Percentiles rank a stretch among this genome's conserved stretches.
phyloP scores from a whole-genome alignment of 1,139 yeast genomes.

The Meyerozyma elateridarum region DNA sequence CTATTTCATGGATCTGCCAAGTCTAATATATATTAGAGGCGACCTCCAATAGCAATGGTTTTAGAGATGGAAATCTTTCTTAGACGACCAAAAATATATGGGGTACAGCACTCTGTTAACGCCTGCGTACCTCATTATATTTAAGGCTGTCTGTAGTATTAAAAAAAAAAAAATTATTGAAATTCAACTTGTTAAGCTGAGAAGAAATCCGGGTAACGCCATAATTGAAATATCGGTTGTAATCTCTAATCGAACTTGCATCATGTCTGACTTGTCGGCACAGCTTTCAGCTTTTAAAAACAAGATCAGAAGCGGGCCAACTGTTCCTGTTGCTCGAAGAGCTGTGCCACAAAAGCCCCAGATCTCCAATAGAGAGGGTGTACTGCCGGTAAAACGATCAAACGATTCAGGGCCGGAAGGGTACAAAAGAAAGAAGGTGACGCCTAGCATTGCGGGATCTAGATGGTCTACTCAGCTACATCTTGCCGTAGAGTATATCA shows the following conservation, averaged over 20 bases:
- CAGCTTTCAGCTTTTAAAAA: conserved; percentile 47
- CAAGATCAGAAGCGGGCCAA: conserved; percentile 45
- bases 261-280: conserved; percentile 43
- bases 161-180: too few species aligned
- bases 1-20: conserved; percentile 82
- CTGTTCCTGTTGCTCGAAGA: conserved; percentile 34
- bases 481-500: conserved; percentile 84
- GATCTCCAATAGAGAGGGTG: conserved; percentile 10
- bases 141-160: too few species aligned
- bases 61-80: conserved; percentile 41
- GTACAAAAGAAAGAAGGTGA: conserved; percentile 35
- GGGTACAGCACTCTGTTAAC: too few species aligned
- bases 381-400: conserved; percentile 13
- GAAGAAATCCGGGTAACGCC: too few species aligned
- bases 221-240: too few species aligned
- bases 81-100: too few species aligned
- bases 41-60: conserved; percentile 95
- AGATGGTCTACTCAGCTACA: conserved; percentile 78
- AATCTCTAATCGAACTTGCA: too few species aligned
- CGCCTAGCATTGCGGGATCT: conserved; percentile 33
- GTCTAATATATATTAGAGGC: conserved; percentile 42
- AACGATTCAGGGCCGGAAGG: conserved; percentile 31
- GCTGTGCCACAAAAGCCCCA: conserved; percentile 13
- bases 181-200: too few species aligned
- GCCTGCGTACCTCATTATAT: too few species aligned